Evolutionary conservation across 129 eudicot species (phyloP).

Genomic region (Ambrosia trifida): DNA sequence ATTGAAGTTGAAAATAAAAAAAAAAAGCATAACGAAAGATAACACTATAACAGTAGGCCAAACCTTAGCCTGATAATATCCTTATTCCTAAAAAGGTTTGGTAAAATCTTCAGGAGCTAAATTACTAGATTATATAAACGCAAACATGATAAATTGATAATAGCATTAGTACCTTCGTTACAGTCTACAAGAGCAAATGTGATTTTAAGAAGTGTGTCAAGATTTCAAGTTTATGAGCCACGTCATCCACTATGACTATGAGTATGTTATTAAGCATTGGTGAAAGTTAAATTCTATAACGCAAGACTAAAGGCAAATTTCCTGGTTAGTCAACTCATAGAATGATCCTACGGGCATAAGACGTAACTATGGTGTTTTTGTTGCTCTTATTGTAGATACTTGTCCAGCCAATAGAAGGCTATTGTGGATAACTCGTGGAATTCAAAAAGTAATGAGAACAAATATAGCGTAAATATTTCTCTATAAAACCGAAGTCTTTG

Average conservation of each 20-base stretch:
- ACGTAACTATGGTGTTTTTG: not conserved
- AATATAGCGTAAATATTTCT: not conserved
- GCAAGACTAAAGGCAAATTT: not conserved
- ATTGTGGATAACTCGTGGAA: constrained; percentile 4
- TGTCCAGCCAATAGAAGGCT: not conserved
- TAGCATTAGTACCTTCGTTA: not conserved
- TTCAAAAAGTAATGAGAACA: not conserved
- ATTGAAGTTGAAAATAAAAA: no score
- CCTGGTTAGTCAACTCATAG: constrained; percentile 1
- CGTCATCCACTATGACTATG: no score
- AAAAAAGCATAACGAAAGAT: not conserved
- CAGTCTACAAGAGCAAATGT: not conserved
- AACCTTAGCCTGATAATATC: not conserved
- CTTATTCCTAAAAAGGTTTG: not conserved
- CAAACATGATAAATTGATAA: not conserved
- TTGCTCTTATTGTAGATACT: not conserved
- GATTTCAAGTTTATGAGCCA: no score
- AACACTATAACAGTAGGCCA: not conserved
- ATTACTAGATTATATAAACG: constrained; percentile 2
- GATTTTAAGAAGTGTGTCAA: not conserved
- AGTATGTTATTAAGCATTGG: not conserved
- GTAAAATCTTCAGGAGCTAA: not conserved
- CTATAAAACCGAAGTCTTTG: not conserved
- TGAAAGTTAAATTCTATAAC: not conserved
- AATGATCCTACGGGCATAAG: not conserved